Percentiles rank a stretch among this genome's conserved stretches.
These are phyloP conservation scores for Pleurostoma richardsiae DNA, from an alignment of 2,329 filamentous ascomycete genomes.

Conservation along the genomic window DNA sequence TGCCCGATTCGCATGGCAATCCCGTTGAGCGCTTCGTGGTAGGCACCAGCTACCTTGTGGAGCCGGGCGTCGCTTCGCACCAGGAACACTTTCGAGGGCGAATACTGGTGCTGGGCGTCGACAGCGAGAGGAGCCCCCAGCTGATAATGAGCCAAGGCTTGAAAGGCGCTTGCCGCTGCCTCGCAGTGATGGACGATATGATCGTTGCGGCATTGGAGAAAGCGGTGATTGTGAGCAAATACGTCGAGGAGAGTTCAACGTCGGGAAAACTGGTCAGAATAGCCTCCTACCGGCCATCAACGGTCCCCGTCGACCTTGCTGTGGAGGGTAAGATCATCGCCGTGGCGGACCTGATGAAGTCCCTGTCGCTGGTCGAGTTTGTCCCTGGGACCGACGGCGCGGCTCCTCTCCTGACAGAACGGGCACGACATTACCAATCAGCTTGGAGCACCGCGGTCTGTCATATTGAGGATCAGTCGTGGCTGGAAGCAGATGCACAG, in stretches of 20 bases:
- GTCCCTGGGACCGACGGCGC: constrained; percentile 49
- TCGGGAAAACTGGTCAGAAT: constrained; percentile 61
- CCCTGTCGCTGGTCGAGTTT: constrained; percentile 73
- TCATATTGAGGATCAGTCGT: constrained; percentile 66
- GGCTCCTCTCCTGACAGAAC: constrained; percentile 63
- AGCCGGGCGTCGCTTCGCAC: constrained; percentile 40
- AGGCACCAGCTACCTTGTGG: constrained; percentile 73
- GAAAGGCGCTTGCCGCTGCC: constrained; percentile 74
- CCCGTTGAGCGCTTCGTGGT: constrained; percentile 78
- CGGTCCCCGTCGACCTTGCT: constrained; percentile 76
- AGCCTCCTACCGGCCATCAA: constrained; percentile 75
- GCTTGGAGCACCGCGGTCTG: constrained; percentile 78
- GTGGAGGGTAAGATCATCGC: constrained; percentile 72
- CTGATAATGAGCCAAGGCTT: constrained; percentile 64
- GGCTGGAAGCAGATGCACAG: constrained; percentile 79
- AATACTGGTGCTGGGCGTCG: constrained; percentile 80
- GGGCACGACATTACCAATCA: constrained; percentile 75
- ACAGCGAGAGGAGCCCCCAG: constrained; percentile 67
- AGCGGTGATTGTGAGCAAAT: constrained; percentile 62
- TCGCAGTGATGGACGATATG: constrained; percentile 69
- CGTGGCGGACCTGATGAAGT: constrained; percentile 92
- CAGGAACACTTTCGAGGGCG: constrained; percentile 60
- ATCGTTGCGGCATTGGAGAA: constrained; percentile 88
- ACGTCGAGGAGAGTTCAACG: constrained; percentile 49
- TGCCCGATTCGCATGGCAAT: constrained; percentile 53